Conservation (phyloP, 164 flowering plant genomes). For the Piper longum region DNA sequence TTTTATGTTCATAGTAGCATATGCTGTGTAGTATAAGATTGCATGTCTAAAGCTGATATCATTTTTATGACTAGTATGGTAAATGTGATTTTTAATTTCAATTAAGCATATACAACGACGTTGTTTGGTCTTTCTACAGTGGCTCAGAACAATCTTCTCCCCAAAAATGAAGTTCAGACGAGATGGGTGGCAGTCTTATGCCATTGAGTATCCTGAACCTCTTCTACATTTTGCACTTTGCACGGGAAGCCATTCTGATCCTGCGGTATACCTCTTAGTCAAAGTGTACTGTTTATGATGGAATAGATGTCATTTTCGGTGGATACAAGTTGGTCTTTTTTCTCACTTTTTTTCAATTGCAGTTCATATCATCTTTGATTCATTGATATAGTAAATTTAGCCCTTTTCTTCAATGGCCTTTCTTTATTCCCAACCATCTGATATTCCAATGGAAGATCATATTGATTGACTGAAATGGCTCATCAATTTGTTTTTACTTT, state of each 20-base stretch:
- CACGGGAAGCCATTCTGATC: constrained; percentile 92
- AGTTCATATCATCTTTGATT: too few species aligned
- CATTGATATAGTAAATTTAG: too few species aligned
- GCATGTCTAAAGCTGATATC: background rate
- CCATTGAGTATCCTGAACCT: constrained; percentile 68
- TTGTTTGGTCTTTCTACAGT: constrained; percentile 23
- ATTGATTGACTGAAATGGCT: too few species aligned
- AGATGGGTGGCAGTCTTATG: constrained; percentile 56
- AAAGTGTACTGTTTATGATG: background rate
- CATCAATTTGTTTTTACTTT: too few species aligned
- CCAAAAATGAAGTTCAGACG: constrained; percentile 64
- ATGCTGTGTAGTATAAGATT: background rate
- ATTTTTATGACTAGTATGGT: too few species aligned
- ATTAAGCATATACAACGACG: too few species aligned
- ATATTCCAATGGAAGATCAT: too few species aligned
- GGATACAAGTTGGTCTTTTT: background rate
- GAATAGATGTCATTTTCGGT: too few species aligned
- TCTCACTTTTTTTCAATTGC: background rate
- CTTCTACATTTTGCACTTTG: constrained; percentile 84
- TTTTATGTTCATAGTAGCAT: background rate
- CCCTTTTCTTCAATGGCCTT: too few species aligned
- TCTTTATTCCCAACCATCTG: too few species aligned
- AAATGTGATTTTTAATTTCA: too few species aligned
- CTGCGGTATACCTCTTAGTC: constrained; percentile 47
- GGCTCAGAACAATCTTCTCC: constrained; percentile 60